A percentile compares a stretch with the other conserved stretches of the same genome.
These are phyloP conservation scores for Calonectria pseudoturangicola DNA, from an alignment of 2,329 filamentous ascomycete species.

Conservation along the genomic window DNA sequence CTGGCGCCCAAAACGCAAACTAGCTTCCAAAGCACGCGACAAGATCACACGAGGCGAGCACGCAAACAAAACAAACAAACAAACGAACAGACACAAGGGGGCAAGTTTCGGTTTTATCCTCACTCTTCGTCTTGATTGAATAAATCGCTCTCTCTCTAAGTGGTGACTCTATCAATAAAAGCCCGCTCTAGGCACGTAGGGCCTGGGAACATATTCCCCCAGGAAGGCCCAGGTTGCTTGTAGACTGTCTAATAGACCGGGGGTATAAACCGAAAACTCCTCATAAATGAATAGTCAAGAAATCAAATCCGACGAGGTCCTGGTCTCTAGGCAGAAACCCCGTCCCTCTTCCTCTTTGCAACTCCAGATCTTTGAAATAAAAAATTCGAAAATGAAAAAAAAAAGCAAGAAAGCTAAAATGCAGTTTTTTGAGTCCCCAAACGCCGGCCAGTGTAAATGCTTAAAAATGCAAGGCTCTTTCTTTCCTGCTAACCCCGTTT, in stretches of 20 bases:
- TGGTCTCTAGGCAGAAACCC: constrained; percentile 27
- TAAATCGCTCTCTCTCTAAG: constrained; percentile 32
- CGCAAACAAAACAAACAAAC: not conserved
- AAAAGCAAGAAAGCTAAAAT: no score
- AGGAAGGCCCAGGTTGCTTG: constrained; percentile 45
- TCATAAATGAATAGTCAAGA: constrained; percentile 43
- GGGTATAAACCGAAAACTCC: constrained; percentile 55
- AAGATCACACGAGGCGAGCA: not conserved
- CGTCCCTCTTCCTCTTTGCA: constrained; percentile 34
- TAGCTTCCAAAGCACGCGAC: constrained; percentile 1
- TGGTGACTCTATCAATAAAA: constrained; percentile 53
- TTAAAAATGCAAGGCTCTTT: constrained; percentile 45
- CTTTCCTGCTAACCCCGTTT: constrained; percentile 37
- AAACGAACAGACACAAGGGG: not conserved
- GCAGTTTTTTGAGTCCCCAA: constrained; percentile 46
- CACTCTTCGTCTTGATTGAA: constrained; percentile 47
- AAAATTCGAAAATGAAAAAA: constrained; percentile 32
- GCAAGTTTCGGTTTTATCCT: constrained; percentile 29
- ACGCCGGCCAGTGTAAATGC: constrained; percentile 54
- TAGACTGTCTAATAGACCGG: constrained; percentile 57
- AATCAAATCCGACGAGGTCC: constrained; percentile 13
- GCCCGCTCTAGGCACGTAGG: constrained; percentile 54
- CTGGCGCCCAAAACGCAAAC: not conserved
- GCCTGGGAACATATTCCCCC: constrained; percentile 47
- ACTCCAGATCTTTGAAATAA: constrained; percentile 20